These are phyloP conservation scores for Aspergillus quadrilineatus DNA, from an alignment of 2,329 filamentous ascomycete species.

Conservation along the genomic window DNA sequence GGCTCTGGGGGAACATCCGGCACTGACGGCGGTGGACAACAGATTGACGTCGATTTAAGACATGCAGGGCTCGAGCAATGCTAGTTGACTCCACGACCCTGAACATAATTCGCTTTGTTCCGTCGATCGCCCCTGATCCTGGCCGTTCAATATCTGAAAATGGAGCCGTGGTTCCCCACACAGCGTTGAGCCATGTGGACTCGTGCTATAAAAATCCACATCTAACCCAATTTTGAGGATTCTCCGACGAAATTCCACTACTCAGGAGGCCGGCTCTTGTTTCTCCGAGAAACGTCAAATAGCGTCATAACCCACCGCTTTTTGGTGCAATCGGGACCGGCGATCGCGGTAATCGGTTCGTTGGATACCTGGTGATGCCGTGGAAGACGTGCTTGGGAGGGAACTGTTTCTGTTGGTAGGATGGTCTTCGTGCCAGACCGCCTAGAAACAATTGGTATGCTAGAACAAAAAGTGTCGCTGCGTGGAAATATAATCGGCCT, in stretches of 20 bases:
- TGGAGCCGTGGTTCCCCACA: neutral
- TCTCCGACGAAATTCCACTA: neutral
- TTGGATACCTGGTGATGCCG: no score
- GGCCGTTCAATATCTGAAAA: neutral
- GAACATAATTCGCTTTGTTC: neutral
- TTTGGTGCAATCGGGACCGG: neutral
- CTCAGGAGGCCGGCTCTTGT: neutral
- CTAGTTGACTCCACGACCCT: neutral
- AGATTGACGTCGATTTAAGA: conserved; percentile 10
- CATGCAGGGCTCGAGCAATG: neutral
- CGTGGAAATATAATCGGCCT: neutral
- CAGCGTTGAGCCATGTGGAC: neutral
- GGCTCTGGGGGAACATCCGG: neutral
- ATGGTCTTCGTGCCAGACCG: neutral
- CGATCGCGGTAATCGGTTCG: neutral
- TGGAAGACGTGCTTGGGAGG: neutral
- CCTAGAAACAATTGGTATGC: neutral
- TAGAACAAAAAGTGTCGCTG: neutral
- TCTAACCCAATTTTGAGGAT: neutral
- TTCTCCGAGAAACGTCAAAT: neutral
- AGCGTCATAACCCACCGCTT: neutral
- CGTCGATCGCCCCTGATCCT: neutral
- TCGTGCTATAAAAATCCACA: neutral
- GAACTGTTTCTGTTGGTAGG: neutral
- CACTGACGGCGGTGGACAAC: neutral